A percentile compares a stretch with the other conserved stretches of the same genome.
phyloP scores from a whole-genome alignment of 1,284 basidiomycete genomes.

The Marasmius tenuissimus region DNA sequence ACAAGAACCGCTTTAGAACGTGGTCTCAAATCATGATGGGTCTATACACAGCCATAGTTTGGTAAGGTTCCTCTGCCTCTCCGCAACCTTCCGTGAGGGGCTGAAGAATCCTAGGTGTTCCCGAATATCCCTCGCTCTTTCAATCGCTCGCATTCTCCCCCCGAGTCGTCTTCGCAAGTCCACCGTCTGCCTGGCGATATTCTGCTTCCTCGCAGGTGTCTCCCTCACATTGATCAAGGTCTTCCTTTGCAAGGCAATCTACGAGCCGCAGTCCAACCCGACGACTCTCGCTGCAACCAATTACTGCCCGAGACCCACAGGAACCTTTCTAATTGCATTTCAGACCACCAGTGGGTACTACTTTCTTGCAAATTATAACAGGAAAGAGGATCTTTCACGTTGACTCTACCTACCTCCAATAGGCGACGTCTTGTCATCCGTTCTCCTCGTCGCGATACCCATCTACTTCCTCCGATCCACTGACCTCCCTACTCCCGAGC shows the following conservation, averaged over 20 bases:
- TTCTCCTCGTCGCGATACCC: background rate
- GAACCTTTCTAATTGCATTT: too few relatives aligned
- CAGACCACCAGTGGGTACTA: too few relatives aligned
- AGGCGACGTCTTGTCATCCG: background rate
- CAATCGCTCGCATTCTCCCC: background rate
- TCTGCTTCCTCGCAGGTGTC: background rate
- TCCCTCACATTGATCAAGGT: too few relatives aligned
- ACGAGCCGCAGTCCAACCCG: too few relatives aligned
- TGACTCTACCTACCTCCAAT: background rate
- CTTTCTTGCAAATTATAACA: too few relatives aligned
- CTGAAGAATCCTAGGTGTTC: background rate
- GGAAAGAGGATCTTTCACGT: background rate
- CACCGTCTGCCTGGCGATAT: background rate
- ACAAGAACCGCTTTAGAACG: background rate
- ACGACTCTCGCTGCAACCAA: too few relatives aligned
- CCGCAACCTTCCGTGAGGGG: background rate
- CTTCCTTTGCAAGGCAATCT: too few relatives aligned
- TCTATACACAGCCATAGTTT: background rate
- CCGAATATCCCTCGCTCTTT: background rate
- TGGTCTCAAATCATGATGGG: background rate
- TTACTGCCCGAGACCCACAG: too few relatives aligned
- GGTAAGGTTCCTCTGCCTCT: background rate
- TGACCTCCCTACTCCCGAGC: background rate
- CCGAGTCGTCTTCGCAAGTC: background rate
- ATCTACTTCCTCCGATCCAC: background rate